Evolutionary conservation across 164 flowering plant species (phyloP).

Genomic region (Dillenia turbinata): DNA sequence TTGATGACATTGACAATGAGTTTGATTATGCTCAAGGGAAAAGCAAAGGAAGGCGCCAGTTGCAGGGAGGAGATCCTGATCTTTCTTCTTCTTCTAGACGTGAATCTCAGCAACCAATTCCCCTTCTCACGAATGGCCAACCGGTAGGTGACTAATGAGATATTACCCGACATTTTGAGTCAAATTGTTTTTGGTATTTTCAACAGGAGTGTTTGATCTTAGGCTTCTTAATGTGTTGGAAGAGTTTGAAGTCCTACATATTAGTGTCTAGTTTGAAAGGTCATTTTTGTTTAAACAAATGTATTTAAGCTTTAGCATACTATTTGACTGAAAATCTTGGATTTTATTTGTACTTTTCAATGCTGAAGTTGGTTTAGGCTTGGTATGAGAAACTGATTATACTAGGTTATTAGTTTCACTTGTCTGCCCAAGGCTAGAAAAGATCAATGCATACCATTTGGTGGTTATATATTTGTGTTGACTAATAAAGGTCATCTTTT

Average conservation of each 20-base stretch:
- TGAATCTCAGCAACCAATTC: slow-evolving; percentile 78
- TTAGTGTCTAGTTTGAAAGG: too few species aligned
- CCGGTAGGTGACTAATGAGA: slow-evolving; percentile 36
- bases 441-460: too few species aligned
- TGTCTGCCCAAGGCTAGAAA: too few species aligned
- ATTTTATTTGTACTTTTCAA: background rate
- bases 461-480: too few species aligned
- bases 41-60: slow-evolving; percentile 46
- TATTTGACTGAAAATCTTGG: too few species aligned
- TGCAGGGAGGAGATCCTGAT: slow-evolving; percentile 80
- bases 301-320: too few species aligned
- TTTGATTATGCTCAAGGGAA: slow-evolving; percentile 58
- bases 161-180: background rate
- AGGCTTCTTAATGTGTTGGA: too few species aligned
- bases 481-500: background rate
- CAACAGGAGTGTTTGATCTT: background rate
- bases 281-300: too few species aligned
- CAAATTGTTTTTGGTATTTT: background rate
- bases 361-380: too few species aligned
- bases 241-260: too few species aligned
- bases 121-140: slow-evolving; percentile 85
- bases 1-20: slow-evolving; percentile 94
- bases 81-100: slow-evolving; percentile 82
- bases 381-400: too few species aligned
- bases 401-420: too few species aligned